A percentile compares a stretch with the other conserved stretches of the same genome.
phyloP scores from a whole-genome alignment of 495 filamentous ascomycete genomes.

The Cryomyces minteri region DNA sequence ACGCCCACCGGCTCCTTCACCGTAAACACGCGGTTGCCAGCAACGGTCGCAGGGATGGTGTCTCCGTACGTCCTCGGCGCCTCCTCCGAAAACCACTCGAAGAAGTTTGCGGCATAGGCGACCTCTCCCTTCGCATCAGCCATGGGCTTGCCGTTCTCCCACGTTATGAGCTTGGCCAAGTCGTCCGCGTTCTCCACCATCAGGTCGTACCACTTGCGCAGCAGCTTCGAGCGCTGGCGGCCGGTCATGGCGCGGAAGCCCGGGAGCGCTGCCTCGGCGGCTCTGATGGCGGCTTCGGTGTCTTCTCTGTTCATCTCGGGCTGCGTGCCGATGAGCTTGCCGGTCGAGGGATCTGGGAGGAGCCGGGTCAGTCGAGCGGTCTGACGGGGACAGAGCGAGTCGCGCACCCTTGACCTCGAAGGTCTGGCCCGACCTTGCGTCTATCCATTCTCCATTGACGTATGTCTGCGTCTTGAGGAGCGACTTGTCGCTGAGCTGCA shows the following conservation, averaged over 20 bases:
- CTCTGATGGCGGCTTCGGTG: conserved; percentile 58
- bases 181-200: conserved; percentile 80
- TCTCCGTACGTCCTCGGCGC: conserved; percentile 52
- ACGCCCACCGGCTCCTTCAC: conserved; percentile 68
- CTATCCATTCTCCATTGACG: conserved; percentile 25
- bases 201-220: conserved; percentile 73
- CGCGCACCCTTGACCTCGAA: conserved; percentile 22
- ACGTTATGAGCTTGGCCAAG: conserved; percentile 74
- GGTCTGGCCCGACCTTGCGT: conserved; percentile 24
- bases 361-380: not conserved
- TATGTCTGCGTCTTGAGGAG: conserved; percentile 22
- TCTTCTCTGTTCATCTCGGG: conserved; percentile 66
- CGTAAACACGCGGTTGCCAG: conserved; percentile 25
- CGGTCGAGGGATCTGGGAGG: conserved; percentile 57
- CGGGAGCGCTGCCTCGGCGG: conserved; percentile 57
- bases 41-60: conserved; percentile 38
- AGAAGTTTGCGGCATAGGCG: conserved; percentile 51
- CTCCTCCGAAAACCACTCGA: conserved; percentile 68
- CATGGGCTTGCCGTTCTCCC: conserved; percentile 60
- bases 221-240: conserved; percentile 54
- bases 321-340: conserved; percentile 58
- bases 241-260: conserved; percentile 50
- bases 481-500: conserved; percentile 21
- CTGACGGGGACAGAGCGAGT: not conserved
- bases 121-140: conserved; percentile 56